Evolutionary conservation across 1,139 yeast genomes (phyloP), one percentile per base, ranked within the genome.

Genomic region (Geotrichum fermentans): DNA sequence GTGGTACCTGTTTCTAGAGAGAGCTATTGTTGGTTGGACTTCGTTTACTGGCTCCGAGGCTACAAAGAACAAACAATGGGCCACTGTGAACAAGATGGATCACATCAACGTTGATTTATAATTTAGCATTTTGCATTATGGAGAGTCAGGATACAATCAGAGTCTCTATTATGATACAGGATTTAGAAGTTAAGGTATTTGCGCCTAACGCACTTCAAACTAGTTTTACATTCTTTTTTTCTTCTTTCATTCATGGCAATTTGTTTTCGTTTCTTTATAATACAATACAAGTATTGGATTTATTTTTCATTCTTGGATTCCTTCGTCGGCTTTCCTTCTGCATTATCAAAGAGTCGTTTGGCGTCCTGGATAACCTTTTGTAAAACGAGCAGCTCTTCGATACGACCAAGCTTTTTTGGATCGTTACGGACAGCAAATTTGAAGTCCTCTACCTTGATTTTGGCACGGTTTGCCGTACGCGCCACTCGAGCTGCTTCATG

Each of bases 381-480:
- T 63, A 86, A 77, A 44, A 79, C 76, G 51, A 87, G 74, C 57
- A 90, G 77, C 63, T 89, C 94, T 57, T 85, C 83, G 33, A 89
- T 79, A 64, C 97, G 77, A 11, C 95, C 94, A 44, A 88, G 74
- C 62, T 89, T 90, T 50, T 80, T 75, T 1, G 94, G 86, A 59
- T 90, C 97, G 56, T 82, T 79, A 40, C 96, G 72, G 51, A 90
- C 70, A 0, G 88, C 94, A 69, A 88, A 88, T 58, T 84, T 86
- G 68, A 90, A 80, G 64, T 90, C 97, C 54, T 88, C 96, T 47
- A 89, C 82, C 60, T 84, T 83, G 55, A 90, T 79, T 64, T 94
- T 81, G 48, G 78, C 78, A 43, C 95, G 73, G 40, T 82, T 82
- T 17, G 77, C 72, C 0, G 74, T 71, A 21, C 71, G 66, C 2